Conservation (phyloP, 345 rosid species). For the Bretschneidera sinensis region DNA sequence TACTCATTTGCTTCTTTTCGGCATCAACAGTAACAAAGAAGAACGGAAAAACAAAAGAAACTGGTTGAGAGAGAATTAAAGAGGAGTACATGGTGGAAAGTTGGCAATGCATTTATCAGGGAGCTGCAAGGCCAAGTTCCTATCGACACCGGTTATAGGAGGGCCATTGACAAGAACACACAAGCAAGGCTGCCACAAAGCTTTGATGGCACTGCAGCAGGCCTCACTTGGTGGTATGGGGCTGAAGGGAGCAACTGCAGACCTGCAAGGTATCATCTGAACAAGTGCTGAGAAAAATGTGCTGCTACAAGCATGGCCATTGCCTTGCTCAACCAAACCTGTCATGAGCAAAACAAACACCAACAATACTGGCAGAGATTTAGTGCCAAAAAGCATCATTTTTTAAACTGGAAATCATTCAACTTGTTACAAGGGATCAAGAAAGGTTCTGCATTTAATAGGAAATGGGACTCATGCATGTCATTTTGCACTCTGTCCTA, state of each 20-base stretch:
- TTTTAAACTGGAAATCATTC: neutral
- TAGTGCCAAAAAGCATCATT: conserved; percentile 13
- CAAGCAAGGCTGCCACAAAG: conserved; percentile 77
- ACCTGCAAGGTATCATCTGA: conserved; percentile 81
- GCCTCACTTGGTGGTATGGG: conserved; percentile 63
- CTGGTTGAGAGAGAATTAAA: neutral
- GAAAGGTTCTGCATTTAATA: conserved; percentile 11
- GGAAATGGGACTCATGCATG: conserved; percentile 17
- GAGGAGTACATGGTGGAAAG: conserved; percentile 68
- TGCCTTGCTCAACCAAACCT: conserved; percentile 22
- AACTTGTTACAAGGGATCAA: neutral
- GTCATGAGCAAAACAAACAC: conserved; percentile 34
- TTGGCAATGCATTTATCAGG: conserved; percentile 76
- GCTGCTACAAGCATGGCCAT: conserved; percentile 51
- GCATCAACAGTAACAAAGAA: too few species aligned
- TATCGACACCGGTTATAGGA: conserved; percentile 73
- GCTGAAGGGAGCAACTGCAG: conserved; percentile 81
- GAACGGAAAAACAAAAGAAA: too few species aligned
- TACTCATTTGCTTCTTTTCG: too few species aligned
- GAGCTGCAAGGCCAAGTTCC: conserved; percentile 63
- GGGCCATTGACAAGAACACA: conserved; percentile 77
- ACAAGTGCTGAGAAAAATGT: conserved; percentile 79
- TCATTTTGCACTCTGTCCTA: conserved; percentile 27
- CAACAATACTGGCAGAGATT: conserved; percentile 17
- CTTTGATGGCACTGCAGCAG: conserved; percentile 74